Base-by-base conservation (phyloP, 164 flowering plant genomes). In the Vitis riparia region DNA sequence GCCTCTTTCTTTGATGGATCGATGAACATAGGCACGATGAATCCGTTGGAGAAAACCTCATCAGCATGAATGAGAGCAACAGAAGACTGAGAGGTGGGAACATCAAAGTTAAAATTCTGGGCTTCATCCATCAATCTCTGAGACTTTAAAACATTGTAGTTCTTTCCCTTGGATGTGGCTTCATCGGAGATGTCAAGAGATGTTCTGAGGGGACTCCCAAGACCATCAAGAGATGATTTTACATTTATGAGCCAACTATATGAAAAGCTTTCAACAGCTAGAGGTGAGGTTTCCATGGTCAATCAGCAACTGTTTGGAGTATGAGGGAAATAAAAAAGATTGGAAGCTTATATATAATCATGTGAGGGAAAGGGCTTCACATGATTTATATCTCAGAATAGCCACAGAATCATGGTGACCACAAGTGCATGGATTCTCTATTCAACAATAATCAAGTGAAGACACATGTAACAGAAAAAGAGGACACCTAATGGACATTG, bases 31-130 rank as follows among this genome's bases (percentile, higher is more conserved):
- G 88, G 90, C 57, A 67, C 65, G 55, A 87, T 77, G 69, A 74
- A 53, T 61, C 91, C 91, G 30, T 85, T 68, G 30, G 78, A 75
- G 77, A 87, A 83, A 37, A 87, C 73, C 63, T 85, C 82, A 55
- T 87, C 91, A 52, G 91, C 91, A 72, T 83, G 80, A 68, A 77
- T 77, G 48, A 82, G 55, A 19, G 78, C 16, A 11, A 30, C 49
- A 49, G 77, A 12, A 16, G 73, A 59, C 44, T 68, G 74, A 19
- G 72, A 62, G 12, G 48, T 17, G 0, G 84, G 74, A 19, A 76
- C 55, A 15, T 79, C 70, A 32, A 85, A 80, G 32, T 73, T 67
- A 70, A 85, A 83, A 62, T 71, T 76, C 47, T 72, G 76, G 63
- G 70, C 56, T n/a, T 74, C 70, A 48, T 37, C 56, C 52, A 69